These are phyloP conservation scores for Penicillium silybi DNA, from an alignment of 495 filamentous ascomycete genomes.

Conservation along the genomic window DNA sequence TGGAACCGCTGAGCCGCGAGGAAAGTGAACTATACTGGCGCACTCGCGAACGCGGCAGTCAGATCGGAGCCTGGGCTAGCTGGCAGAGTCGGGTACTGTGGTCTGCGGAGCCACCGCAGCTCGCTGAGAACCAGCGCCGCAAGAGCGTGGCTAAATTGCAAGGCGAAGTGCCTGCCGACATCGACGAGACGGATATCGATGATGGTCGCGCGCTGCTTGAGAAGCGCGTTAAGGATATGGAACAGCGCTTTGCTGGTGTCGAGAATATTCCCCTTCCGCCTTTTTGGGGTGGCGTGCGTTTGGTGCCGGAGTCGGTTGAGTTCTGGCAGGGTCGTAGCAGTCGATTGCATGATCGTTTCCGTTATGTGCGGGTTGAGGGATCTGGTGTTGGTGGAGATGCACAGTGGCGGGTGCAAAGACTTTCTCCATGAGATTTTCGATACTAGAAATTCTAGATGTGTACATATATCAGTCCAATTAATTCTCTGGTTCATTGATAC, in stretches of 20 bases:
- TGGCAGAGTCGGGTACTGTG: slow-evolving; percentile 72
- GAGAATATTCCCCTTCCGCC: slow-evolving; percentile 84
- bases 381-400: slow-evolving; percentile 50
- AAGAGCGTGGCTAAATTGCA: slow-evolving; percentile 34
- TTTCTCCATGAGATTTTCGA: slow-evolving; percentile 31
- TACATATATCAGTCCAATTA: neutral
- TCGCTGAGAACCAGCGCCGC: slow-evolving; percentile 25
- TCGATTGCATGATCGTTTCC: slow-evolving; percentile 88
- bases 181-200: slow-evolving; percentile 56
- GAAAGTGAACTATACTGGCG: slow-evolving; percentile 89
- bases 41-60: slow-evolving; percentile 70
- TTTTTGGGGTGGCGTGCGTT: slow-evolving; percentile 90
- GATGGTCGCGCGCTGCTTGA: slow-evolving; percentile 65
- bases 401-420: slow-evolving; percentile 36
- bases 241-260: slow-evolving; percentile 64
- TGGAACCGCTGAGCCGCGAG: slow-evolving; percentile 60
- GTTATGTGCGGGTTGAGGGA: slow-evolving; percentile 61
- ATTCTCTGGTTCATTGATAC: neutral
- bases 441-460: neutral
- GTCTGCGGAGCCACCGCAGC: slow-evolving; percentile 29
- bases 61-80: slow-evolving; percentile 92
- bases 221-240: slow-evolving; percentile 63
- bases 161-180: slow-evolving; percentile 45
- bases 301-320: slow-evolving; percentile 82
- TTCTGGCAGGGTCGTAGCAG: slow-evolving; percentile 93